phyloP scores from a whole-genome alignment of 305 asterid species.

The Solanum aculeatissimum region DNA sequence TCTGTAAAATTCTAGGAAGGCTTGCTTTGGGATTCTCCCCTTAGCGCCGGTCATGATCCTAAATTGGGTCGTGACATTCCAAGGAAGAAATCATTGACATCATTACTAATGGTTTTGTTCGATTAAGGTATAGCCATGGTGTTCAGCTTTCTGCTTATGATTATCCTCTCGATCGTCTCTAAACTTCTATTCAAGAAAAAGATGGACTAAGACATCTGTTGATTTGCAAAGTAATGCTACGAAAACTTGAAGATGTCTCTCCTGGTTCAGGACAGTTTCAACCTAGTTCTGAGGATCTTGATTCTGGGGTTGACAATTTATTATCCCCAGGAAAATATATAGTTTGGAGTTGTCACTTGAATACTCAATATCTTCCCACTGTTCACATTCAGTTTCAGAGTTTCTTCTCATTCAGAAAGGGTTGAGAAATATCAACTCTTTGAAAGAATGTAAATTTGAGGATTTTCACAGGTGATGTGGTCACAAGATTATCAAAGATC shows the following conservation, averaged over 20 bases:
- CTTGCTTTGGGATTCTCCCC: too few species aligned
- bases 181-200: constrained; percentile 9
- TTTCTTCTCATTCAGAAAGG: not conserved
- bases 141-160: constrained; percentile 38
- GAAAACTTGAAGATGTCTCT: constrained; percentile 33
- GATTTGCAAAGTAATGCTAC: constrained; percentile 57
- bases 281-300: constrained; percentile 44
- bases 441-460: not conserved
- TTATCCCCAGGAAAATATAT: constrained; percentile 14
- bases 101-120: constrained; percentile 35
- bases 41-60: too few species aligned
- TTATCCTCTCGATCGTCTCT: constrained; percentile 17
- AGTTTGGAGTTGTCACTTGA: constrained; percentile 15
- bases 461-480: not conserved
- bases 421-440: not conserved
- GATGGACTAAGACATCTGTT: constrained; percentile 25
- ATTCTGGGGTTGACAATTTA: constrained; percentile 37
- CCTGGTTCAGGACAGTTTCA: constrained; percentile 37
- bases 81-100: constrained; percentile 30
- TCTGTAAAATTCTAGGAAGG: too few species aligned
- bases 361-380: constrained; percentile 18
- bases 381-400: constrained; percentile 11
- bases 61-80: too few species aligned
- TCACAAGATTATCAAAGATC: not conserved
- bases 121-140: constrained; percentile 24